Evolutionary conservation across 768 basidiomycete genomes (phyloP).

Genomic region (Xanthoconium stramineum): DNA sequence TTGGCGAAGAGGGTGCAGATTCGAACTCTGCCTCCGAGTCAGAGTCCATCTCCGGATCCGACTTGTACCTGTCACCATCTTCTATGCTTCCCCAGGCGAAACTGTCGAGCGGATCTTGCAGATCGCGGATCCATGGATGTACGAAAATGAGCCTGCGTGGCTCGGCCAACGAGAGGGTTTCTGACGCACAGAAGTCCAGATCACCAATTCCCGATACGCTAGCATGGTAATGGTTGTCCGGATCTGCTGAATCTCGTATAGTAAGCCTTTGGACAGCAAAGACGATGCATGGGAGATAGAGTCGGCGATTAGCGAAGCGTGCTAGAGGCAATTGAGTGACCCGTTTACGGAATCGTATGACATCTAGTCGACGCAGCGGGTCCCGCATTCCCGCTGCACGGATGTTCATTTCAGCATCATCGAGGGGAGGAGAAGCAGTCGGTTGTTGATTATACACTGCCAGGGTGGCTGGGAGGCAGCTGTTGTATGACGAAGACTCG

Average conservation of each 20-base stretch:
- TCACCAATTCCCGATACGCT: neutral
- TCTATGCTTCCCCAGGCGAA: neutral
- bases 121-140: slow-evolving; percentile 8
- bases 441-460: neutral
- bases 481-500: slow-evolving; percentile 10
- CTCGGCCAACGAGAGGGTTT: neutral
- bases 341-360: neutral
- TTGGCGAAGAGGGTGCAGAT: too few species aligned
- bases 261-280: neutral
- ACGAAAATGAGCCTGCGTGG: neutral
- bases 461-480: slow-evolving; percentile 8
- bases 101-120: neutral
- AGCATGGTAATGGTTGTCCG: neutral
- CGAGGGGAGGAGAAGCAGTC: too few species aligned
- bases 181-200: neutral
- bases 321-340: neutral
- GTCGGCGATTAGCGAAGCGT: neutral
- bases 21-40: too few species aligned
- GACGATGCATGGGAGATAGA: slow-evolving; percentile 2
- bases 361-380: neutral
- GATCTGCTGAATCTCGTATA: neutral
- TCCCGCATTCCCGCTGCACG: neutral
- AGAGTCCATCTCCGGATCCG: too few species aligned
- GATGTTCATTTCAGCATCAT: neutral
- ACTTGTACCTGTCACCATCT: neutral